Evolutionary conservation across 2,329 filamentous ascomycete genomes (phyloP).

Genomic region (Pestalotiopsis sp.): DNA sequence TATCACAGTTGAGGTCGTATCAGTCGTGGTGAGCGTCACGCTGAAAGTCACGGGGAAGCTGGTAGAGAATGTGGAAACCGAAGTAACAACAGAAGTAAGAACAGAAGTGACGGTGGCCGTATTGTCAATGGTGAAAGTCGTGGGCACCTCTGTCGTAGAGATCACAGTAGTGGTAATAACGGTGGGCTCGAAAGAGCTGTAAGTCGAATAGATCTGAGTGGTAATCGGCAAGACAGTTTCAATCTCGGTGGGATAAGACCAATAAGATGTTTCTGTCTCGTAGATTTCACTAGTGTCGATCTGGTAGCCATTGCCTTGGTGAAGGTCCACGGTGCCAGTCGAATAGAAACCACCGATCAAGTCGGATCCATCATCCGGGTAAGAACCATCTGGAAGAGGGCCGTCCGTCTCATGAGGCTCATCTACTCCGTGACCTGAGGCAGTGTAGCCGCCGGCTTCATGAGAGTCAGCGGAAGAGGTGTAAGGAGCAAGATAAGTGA

Average conservation of each 20-base stretch:
- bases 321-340: not conserved
- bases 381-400: not conserved
- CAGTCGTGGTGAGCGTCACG: not conserved
- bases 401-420: not conserved
- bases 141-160: not conserved
- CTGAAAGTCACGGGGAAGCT: not conserved
- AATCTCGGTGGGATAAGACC: not conserved
- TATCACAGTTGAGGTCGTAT: not conserved
- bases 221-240: not conserved
- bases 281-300: not conserved
- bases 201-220: not conserved
- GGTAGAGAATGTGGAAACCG: not conserved
- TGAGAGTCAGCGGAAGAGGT: not conserved
- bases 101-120: not conserved
- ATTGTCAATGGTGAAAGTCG: not conserved
- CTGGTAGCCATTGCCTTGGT: not conserved
- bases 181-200: not conserved
- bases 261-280: not conserved
- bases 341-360: not conserved
- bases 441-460: not conserved
- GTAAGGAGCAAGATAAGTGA: not conserved
- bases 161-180: not conserved
- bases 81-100: not conserved
- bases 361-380: not conserved
- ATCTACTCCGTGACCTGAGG: not conserved